phyloP scores from a whole-genome alignment of 75 land plant genomes.

The Sequoia sempervirens region DNA sequence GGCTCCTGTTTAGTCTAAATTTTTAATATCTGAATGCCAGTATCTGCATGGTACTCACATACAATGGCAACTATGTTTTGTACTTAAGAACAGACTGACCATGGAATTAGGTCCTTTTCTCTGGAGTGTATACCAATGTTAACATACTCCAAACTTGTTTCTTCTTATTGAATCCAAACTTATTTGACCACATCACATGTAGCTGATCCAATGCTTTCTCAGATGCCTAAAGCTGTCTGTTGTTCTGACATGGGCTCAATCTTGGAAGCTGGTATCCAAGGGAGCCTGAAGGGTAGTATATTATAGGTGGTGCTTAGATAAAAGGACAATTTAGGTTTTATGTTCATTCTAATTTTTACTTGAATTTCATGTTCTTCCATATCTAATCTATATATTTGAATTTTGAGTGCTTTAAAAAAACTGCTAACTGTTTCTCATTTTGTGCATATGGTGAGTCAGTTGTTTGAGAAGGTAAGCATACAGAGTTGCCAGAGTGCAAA shows the following conservation, averaged over 20 bases:
- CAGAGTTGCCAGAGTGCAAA: conserved; percentile 61
- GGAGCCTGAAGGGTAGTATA: neutral
- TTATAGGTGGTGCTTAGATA: neutral
- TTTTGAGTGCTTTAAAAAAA: neutral
- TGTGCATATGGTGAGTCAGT: conserved; percentile 19
- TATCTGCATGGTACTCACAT: neutral
- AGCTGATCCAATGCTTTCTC: neutral
- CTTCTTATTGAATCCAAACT: neutral
- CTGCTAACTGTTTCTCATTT: neutral
- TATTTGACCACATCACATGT: neutral
- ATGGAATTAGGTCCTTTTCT: neutral
- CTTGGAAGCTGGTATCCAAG: neutral
- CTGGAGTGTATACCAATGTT: neutral
- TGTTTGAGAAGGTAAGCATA: conserved; percentile 81
- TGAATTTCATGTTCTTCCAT: neutral
- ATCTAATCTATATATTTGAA: neutral
- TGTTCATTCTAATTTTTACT: neutral
- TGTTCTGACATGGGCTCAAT: neutral
- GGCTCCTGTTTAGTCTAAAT: neutral
- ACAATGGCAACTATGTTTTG: neutral
- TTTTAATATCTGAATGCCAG: neutral
- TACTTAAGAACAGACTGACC: neutral
- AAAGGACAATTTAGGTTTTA: neutral
- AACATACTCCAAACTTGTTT: neutral
- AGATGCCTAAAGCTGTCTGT: neutral